Percentiles rank a stretch among this genome's conserved stretches.
Evolutionary conservation across 495 filamentous ascomycete species (phyloP).

Genomic region (Podospora pseudocomata): DNA sequence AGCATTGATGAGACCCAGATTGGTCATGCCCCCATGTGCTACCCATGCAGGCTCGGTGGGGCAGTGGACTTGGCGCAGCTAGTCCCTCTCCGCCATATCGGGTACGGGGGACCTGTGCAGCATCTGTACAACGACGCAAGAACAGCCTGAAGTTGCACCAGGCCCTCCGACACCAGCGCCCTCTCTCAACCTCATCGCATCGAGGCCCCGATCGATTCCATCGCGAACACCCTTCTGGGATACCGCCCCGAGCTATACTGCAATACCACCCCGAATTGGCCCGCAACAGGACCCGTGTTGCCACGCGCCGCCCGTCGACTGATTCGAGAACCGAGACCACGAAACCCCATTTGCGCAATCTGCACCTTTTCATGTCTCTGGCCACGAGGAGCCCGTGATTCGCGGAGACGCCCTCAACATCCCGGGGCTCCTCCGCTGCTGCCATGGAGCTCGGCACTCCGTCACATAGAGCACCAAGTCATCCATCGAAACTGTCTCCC

Average conservation of each 20-base stretch:
- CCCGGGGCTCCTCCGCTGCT: constrained; percentile 16
- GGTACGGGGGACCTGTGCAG: constrained; percentile 7
- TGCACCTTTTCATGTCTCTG: constrained; percentile 17
- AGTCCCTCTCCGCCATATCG: constrained; percentile 3
- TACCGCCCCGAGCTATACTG: neutral
- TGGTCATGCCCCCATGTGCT: neutral
- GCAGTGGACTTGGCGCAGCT: constrained; percentile 10
- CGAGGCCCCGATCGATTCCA: neutral
- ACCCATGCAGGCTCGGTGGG: constrained; percentile 3
- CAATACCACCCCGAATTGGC: neutral
- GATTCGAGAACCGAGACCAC: neutral
- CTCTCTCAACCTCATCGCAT: constrained; percentile 9
- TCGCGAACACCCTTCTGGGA: neutral
- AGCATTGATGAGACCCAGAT: neutral
- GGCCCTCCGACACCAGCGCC: constrained; percentile 6
- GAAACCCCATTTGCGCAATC: neutral
- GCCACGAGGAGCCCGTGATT: constrained; percentile 19
- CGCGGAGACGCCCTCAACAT: constrained; percentile 10
- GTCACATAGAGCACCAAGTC: constrained; percentile 23
- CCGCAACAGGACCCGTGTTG: neutral
- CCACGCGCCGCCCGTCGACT: constrained; percentile 11
- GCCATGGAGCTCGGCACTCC: constrained; percentile 32
- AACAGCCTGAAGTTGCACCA: constrained; percentile 21
- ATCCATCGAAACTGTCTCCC: constrained; percentile 14
- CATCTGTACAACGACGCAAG: constrained; percentile 10